Base-by-base conservation (phyloP, 345 rosid species). In the Eutrema heterophyllum region DNA sequence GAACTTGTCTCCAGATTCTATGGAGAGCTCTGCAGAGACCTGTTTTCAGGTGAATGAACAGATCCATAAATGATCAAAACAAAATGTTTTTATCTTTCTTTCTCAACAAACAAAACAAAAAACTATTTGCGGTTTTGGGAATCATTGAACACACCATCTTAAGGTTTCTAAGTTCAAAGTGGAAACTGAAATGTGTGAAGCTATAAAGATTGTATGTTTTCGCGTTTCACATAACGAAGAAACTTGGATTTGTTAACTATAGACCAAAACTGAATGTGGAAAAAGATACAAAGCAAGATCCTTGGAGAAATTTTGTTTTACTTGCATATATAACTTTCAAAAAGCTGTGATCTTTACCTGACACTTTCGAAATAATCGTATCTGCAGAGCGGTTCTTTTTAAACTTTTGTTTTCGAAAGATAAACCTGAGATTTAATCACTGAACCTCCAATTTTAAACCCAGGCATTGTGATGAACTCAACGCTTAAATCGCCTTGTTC, bases 1-100 rank as follows among this genome's bases (percentile, higher is more conserved):
- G 89, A 83, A 78, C 69, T 93, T 63, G 97, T 91, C 36, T 83
- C 88, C 50, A 78, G 86, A 73, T 91, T 91, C 84, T 88, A 91
- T 30, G 95, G 89, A 12, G 98, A 93, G 75, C 84, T 89, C n/a
- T 93, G 97, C 73, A 86, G 77, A 79, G 89, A 77, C 48, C 15
- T 77, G 62, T 70, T 70, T 48, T 63, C 75, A 54, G 75, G 66
- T 61, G 75, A 76, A 55, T 75, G 72, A 75, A 43, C 15, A 8
- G 1, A 50, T 51, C 40, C 1, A 41, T 14, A 16, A 11, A 56
- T 36, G 8, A 56, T 46, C 33, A 38, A 49, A 75, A 36, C 15
- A 12, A 52, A 32, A 51, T 12, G 2, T 3, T 46, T 45, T 74
- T 48, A 45, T 58, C 73, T 50, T 48, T 59, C 24, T 50, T 50